Conservation (phyloP, 2,329 filamentous ascomycete species). For the Ilyonectria mors-panacis region DNA sequence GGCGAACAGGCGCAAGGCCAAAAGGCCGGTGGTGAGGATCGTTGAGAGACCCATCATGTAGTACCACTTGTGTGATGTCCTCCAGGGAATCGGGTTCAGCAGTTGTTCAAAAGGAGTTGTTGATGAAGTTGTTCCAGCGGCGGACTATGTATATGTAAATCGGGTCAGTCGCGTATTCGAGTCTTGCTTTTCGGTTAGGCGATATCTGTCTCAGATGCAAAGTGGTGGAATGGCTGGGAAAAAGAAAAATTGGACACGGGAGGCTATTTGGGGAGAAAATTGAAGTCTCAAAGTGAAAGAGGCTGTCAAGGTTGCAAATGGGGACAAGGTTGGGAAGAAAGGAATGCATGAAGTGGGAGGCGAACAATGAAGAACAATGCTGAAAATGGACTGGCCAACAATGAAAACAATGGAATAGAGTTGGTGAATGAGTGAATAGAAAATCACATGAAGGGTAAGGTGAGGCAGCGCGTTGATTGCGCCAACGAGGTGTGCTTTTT, state of each 20-base stretch:
- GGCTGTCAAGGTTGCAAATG: neutral
- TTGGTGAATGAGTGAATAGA: slow-evolving; percentile 1
- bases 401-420: slow-evolving; percentile 15
- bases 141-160: slow-evolving; percentile 30
- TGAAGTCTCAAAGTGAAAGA: neutral
- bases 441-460: neutral
- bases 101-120: slow-evolving; percentile 35
- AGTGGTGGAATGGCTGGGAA: neutral
- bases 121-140: slow-evolving; percentile 33
- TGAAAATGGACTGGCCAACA: slow-evolving; percentile 12
- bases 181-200: slow-evolving; percentile 4
- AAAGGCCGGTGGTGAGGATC: slow-evolving; percentile 58
- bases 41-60: slow-evolving; percentile 63
- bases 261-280: slow-evolving; percentile 1
- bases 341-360: slow-evolving; percentile 12
- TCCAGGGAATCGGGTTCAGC: slow-evolving; percentile 30
- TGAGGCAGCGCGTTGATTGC: neutral
- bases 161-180: slow-evolving; percentile 32
- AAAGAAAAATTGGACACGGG: slow-evolving; percentile 11
- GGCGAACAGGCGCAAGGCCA: slow-evolving; percentile 61
- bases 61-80: slow-evolving; percentile 51
- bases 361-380: slow-evolving; percentile 16
- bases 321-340: slow-evolving; percentile 4
- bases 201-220: neutral
- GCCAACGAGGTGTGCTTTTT: neutral